These are phyloP conservation scores for Erigeron philadelphicus DNA, from an alignment of 140 eudicot species.

Conservation along the genomic window DNA sequence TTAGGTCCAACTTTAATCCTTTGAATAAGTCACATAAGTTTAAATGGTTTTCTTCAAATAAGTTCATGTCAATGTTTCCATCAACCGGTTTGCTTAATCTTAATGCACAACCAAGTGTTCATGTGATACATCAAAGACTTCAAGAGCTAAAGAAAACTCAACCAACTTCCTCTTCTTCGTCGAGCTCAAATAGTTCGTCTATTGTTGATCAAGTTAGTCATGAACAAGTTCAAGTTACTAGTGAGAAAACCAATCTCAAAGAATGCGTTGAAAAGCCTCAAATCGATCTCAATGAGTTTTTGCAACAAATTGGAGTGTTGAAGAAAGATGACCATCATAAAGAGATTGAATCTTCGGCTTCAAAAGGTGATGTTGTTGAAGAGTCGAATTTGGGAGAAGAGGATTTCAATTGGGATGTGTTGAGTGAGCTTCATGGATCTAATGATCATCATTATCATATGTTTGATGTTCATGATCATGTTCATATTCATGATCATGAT, in stretches of 20 bases:
- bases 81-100: slow-evolving; percentile 67
- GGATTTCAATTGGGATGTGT: slow-evolving; percentile 63
- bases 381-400: slow-evolving; percentile 34
- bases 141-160: slow-evolving; percentile 62
- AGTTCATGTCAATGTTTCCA: slow-evolving; percentile 52
- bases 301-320: slow-evolving; percentile 73
- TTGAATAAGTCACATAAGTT: slow-evolving; percentile 73
- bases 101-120: slow-evolving; percentile 87
- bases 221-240: slow-evolving; percentile 21
- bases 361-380: slow-evolving; percentile 36
- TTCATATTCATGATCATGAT: slow-evolving; percentile 57
- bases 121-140: slow-evolving; percentile 84
- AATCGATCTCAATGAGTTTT: slow-evolving; percentile 86
- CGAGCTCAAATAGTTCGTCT: slow-evolving; percentile 43
- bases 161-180: slow-evolving; percentile 45
- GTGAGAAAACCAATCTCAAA: slow-evolving; percentile 32
- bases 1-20: slow-evolving; percentile 72
- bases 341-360: slow-evolving; percentile 35
- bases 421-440: slow-evolving; percentile 49
- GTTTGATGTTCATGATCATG: slow-evolving; percentile 31
- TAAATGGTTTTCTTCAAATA: slow-evolving; percentile 83
- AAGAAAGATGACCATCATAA: slow-evolving; percentile 39
- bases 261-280: slow-evolving; percentile 67
- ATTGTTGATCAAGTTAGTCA: slow-evolving; percentile 23
- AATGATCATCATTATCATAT: slow-evolving; percentile 32